Conservation (phyloP, 73 alveolate genomes). For the Uronychia binucleata region DNA sequence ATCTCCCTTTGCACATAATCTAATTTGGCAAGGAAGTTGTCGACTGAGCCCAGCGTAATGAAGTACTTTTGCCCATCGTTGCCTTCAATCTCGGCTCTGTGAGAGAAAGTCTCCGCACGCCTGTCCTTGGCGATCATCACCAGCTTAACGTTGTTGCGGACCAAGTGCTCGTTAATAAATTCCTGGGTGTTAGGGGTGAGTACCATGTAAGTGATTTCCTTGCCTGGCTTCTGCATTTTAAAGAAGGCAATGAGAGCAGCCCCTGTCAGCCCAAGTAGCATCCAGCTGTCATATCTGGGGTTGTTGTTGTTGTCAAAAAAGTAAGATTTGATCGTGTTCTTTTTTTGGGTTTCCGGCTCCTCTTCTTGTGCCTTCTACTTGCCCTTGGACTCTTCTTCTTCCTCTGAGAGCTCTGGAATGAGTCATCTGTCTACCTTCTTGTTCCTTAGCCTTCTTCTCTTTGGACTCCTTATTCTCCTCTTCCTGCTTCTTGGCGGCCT, state of each 20-base stretch:
- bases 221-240: conserved; percentile 45
- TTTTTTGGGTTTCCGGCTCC: not conserved
- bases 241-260: conserved; percentile 12
- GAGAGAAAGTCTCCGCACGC: conserved; percentile 52
- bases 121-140: conserved; percentile 55
- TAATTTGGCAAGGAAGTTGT: conserved; percentile 55
- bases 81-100: conserved; percentile 57
- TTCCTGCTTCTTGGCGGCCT: conserved; percentile 21
- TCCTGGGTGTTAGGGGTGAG: not conserved
- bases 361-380: not conserved
- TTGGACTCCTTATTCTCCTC: not conserved
- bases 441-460: conserved; percentile 1
- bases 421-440: not conserved
- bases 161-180: conserved; percentile 55
- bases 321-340: conserved; percentile 36
- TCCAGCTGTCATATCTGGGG: conserved; percentile 58
- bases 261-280: conserved; percentile 22
- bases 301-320: conserved; percentile 41
- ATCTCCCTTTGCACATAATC: conserved; percentile 65
- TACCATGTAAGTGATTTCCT: conserved; percentile 47
- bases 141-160: conserved; percentile 55
- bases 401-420: too few species aligned
- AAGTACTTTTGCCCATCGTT: conserved; percentile 49
- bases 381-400: conserved; percentile 31
- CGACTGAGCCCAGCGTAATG: conserved; percentile 63